Base-by-base conservation (phyloP, 495 filamentous ascomycete species). In the Chaetomium fimeti region DNA sequence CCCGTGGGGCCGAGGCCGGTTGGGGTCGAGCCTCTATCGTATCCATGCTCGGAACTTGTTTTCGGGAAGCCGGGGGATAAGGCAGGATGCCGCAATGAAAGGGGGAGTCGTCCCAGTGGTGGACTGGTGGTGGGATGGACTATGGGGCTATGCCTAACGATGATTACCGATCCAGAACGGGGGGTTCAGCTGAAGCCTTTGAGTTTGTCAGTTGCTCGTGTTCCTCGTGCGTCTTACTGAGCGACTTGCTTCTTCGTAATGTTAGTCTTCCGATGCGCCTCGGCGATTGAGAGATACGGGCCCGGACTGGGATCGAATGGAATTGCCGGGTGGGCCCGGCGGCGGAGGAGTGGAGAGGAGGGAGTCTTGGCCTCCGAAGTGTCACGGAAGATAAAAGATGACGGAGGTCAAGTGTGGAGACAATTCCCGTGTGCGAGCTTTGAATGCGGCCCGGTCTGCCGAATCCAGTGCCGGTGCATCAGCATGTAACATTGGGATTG, bases 341-440 rank as follows among this genome's bases (percentile, higher is more conserved):
- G 15, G 69, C 64, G 67, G 64, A 65, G 63, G 55, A 48, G 52
- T 53, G 55, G 53, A 53, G 52, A 25, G 25, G 56, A 40, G 6
- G 25, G 40, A 6, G 58, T 63, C 63, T 70, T 70, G 52, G 63
- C 57, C 60, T 68, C 70, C 70, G 70, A 72, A 22, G 15, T 24
- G 20, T 4, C 45, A 53, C 70, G 70, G 70, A 70, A 54, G 49
- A 57, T 70, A 70, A 60, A 7, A 27, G n/a, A 27, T n/a, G 27
- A 20, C 45, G 32, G 32, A 22, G 9, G 48, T 52, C 22, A 27
- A n/a, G 20, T 49, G 45, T 24, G n/a, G 20, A 49, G 45, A 49
- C 45, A 49, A 36, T 36, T 36, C 6, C 32, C 32, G 8, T 36
- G 32, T 5, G 32, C 5, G n/a, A 36, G 12, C 32, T 6, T 36